Evolutionary conservation across 139 green algal genomes (phyloP).

Genomic region (Chlorokybus atmophyticus): DNA sequence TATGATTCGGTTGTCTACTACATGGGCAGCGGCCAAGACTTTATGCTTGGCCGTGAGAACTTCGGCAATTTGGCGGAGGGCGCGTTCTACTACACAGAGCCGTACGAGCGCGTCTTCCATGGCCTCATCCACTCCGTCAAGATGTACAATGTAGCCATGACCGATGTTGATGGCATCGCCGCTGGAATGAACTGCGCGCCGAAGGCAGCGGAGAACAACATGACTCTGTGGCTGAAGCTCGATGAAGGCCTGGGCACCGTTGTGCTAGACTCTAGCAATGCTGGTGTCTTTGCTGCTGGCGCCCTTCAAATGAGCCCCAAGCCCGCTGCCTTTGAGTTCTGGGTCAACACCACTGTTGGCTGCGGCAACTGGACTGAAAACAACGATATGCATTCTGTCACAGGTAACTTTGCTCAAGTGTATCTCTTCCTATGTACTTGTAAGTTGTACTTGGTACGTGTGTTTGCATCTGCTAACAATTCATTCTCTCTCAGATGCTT

Average conservation of each 20-base stretch:
- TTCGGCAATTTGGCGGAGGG: background rate
- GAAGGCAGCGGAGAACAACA: background rate
- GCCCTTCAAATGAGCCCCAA: too few relatives aligned
- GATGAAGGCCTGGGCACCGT: conserved; percentile 14
- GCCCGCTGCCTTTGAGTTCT: too few relatives aligned
- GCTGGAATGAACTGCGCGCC: background rate
- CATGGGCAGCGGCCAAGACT: background rate
- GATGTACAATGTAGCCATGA: background rate
- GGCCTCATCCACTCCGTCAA: background rate
- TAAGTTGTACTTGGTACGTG: too few relatives aligned
- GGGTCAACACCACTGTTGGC: too few relatives aligned
- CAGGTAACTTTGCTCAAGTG: too few relatives aligned
- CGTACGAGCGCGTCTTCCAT: background rate
- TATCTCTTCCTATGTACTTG: too few relatives aligned
- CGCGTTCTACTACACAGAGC: background rate
- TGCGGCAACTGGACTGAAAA: too few relatives aligned
- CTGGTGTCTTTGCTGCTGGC: too few relatives aligned
- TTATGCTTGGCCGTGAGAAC: conserved; percentile 1
- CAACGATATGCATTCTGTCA: too few relatives aligned
- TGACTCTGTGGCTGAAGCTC: conserved; percentile 7
- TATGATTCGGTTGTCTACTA: background rate
- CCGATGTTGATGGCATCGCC: background rate
- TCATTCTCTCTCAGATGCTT: conserved; percentile 4
- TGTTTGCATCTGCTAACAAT: too few relatives aligned
- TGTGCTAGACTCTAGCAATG: too few relatives aligned